Base-by-base conservation (phyloP, 148 eudicot species). In the Cornus suecica region DNA sequence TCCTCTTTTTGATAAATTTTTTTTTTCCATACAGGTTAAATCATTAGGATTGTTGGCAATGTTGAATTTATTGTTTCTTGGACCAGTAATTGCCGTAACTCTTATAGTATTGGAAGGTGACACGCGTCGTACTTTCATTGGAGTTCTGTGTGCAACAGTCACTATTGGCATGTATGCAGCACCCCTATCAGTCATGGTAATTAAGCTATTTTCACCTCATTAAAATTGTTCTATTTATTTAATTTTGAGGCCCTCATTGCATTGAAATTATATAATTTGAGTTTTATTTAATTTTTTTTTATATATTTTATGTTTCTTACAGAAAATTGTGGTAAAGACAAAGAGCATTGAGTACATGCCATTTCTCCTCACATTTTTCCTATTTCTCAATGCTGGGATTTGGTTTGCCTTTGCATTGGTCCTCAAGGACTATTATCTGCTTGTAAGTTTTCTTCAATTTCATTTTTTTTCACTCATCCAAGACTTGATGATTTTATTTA, bases 331-430 rank as follows among this genome's bases (percentile, higher is more conserved):
- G 58, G 65, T 85, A 4, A 58, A 31, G 58, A 85, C 78, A 3
- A 77, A 80, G 81, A 85, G 85, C 4, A 83, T 78, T 4, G 78
- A 80, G 69, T 82, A 74, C 34, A 82, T 85, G 85, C 83, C 88
- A 8, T 79, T 85, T 72, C 54, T 77, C 71, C 83, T 85, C 29
- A 77, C 84, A 8, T 82, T 82, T 23, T 80, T 77, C 48, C 65
- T 80, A 2, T 70, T 80, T 20, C 63, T 80, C 28, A 85, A 80
- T 28, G 85, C 73, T n/a, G 79, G 72, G 3, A 69, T 71, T 74
- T 85, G 83, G 83, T 72, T 73, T 51, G 34, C 74, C 5, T 81
- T 72, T 32, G 80, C 80, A 0, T 8, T 76, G 34, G 41, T 81
- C 15, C 45, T 81, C 69, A 77, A 51, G 22, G 83, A 81, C 60